These are phyloP conservation scores for Raffaelea albimanens DNA, from an alignment of 2,329 filamentous ascomycete genomes.

Conservation along the genomic window DNA sequence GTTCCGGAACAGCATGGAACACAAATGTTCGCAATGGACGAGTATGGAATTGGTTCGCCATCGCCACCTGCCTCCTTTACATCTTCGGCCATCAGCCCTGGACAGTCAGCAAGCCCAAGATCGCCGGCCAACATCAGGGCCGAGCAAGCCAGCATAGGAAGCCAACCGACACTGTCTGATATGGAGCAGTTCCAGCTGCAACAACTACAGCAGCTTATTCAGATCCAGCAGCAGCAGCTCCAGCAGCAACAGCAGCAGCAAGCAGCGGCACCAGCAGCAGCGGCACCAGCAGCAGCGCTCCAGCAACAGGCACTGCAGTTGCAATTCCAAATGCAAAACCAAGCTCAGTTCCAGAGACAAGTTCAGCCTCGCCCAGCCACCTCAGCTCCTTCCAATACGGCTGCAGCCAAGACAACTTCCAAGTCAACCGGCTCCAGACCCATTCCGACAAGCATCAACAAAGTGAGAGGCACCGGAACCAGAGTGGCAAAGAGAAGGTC, in stretches of 20 bases:
- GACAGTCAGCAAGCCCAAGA: conserved; percentile 20
- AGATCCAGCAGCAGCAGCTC: neutral
- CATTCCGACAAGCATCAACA: conserved; percentile 25
- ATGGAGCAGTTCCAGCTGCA: neutral
- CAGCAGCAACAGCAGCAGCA: conserved; percentile 1
- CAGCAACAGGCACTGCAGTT: neutral
- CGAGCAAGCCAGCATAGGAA: conserved; percentile 16
- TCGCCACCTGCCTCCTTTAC: conserved; percentile 19
- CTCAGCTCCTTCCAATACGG: neutral
- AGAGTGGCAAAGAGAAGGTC: conserved; percentile 36
- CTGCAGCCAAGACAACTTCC: neutral
- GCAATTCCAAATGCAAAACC: neutral
- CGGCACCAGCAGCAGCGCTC: neutral
- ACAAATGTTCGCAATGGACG: conserved; percentile 27
- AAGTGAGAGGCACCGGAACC: conserved; percentile 27
- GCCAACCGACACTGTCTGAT: neutral
- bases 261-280: neutral
- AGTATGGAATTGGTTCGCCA: conserved; percentile 22
- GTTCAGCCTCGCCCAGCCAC: neutral
- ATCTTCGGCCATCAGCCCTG: conserved; percentile 11
- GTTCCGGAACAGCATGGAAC: conserved; percentile 22
- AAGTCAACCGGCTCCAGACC: conserved; percentile 4
- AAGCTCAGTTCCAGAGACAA: neutral
- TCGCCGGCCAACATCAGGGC: conserved; percentile 16
- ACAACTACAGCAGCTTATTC: neutral